Percentiles rank a stretch among this genome's conserved stretches.
phyloP scores from a whole-genome alignment of 305 asterid species.

The Fraxinus sp. region DNA sequence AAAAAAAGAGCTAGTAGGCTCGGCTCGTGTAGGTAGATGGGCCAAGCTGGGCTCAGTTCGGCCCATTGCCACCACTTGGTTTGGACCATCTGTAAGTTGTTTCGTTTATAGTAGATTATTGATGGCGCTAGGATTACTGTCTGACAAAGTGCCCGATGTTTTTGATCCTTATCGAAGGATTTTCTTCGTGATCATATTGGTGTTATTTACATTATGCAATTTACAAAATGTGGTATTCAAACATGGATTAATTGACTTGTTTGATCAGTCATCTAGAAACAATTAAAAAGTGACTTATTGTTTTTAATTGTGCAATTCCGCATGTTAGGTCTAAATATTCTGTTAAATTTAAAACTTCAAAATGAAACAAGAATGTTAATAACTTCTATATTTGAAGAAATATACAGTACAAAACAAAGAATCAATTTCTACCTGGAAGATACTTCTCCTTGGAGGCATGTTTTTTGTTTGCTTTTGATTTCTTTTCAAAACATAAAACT shows the following conservation, averaged over 20 bases:
- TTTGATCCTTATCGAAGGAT: no score
- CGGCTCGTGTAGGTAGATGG: no score
- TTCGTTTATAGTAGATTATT: no score
- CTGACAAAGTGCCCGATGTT: not conserved
- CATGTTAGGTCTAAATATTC: not conserved
- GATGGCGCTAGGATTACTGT: no score
- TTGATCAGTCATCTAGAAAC: not conserved
- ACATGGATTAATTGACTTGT: not conserved
- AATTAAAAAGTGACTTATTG: not conserved
- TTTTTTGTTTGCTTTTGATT: not conserved
- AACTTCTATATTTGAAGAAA: not conserved
- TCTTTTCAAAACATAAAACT: not conserved
- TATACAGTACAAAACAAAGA: not conserved
- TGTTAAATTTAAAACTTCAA: not conserved
- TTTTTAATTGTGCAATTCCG: not conserved
- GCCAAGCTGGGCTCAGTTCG: no score
- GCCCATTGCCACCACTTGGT: not conserved
- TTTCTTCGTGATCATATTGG: no score
- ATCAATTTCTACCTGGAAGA: not conserved
- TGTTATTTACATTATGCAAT: not conserved
- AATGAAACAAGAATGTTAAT: not conserved
- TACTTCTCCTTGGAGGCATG: not conserved
- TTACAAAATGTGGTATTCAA: not conserved
- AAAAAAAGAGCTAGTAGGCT: no score
- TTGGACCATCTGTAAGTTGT: not conserved